Evolutionary conservation across 768 basidiomycete genomes (phyloP).

Genomic region (Collybia sordida): DNA sequence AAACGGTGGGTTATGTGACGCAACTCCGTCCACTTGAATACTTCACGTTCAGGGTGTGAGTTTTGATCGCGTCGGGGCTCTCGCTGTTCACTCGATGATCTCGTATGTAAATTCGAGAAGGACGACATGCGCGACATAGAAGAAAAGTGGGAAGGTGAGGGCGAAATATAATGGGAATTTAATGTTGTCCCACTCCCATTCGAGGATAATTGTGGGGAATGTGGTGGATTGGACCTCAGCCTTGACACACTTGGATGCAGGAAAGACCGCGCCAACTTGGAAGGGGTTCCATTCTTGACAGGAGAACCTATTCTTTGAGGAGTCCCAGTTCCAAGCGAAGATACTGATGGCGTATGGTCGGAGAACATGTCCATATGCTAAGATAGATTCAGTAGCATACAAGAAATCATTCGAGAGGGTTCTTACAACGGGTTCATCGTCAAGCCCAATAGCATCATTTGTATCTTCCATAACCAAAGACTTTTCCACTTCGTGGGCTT

Average conservation of each 20-base stretch:
- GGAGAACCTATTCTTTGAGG: conserved; percentile 42
- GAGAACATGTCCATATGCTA: conserved; percentile 35
- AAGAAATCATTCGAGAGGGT: background rate
- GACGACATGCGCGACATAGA: conserved; percentile 72
- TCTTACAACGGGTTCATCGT: conserved; percentile 29
- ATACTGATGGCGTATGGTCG: conserved; percentile 35
- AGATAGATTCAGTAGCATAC: conserved; percentile 4
- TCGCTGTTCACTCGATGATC: conserved; percentile 23
- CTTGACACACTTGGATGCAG: conserved; percentile 76
- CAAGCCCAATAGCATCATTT: conserved; percentile 20
- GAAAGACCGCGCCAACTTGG: conserved; percentile 54
- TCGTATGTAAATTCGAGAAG: conserved; percentile 43
- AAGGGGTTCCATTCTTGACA: conserved; percentile 25
- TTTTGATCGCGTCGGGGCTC: conserved; percentile 14
- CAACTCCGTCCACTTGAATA: conserved; percentile 77
- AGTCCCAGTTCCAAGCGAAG: conserved; percentile 34
- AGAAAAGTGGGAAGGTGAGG: conserved; percentile 64
- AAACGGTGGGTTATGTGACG: conserved; percentile 57
- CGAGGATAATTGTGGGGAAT: conserved; percentile 39
- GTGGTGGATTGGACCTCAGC: conserved; percentile 69
- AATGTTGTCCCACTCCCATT: conserved; percentile 41
- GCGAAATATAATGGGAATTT: conserved; percentile 45
- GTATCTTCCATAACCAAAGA: conserved; percentile 41
- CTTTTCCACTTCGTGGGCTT: conserved; percentile 40
- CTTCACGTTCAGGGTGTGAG: conserved; percentile 42